phyloP scores from a whole-genome alignment of 805 yeast genomes.

The Geotrichum ghanense region DNA sequence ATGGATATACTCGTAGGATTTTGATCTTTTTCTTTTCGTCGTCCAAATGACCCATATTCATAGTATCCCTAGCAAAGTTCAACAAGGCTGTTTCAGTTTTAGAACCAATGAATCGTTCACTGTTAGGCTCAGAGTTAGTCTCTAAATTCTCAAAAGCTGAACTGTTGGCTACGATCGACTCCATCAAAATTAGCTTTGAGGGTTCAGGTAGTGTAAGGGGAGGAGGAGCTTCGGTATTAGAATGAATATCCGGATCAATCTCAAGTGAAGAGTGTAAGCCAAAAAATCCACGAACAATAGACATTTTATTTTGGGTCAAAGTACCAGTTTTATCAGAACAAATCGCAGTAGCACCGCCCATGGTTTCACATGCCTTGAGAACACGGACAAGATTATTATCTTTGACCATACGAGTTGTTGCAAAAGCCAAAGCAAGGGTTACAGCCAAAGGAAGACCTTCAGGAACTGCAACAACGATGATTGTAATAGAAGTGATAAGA shows the following conservation, averaged over 20 bases:
- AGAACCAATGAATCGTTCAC: slow-evolving; percentile 72
- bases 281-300: slow-evolving; percentile 67
- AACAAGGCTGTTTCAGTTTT: slow-evolving; percentile 90
- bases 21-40: slow-evolving; percentile 32
- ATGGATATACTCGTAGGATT: slow-evolving; percentile 69
- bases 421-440: slow-evolving; percentile 91
- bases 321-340: slow-evolving; percentile 99
- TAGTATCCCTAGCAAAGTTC: slow-evolving; percentile 47
- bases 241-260: slow-evolving; percentile 33
- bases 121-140: slow-evolving; percentile 17
- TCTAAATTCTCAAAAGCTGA: slow-evolving; percentile 70
- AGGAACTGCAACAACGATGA: slow-evolving; percentile 97
- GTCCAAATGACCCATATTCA: slow-evolving; percentile 38
- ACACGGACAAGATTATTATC: slow-evolving; percentile 95
- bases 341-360: slow-evolving; percentile 97
- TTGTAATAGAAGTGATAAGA: slow-evolving; percentile 80
- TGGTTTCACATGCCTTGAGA: slow-evolving; percentile 87
- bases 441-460: slow-evolving; percentile 98
- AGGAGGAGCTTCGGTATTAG: slow-evolving; percentile 2
- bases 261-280: slow-evolving; percentile 40
- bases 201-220: slow-evolving; percentile 8
- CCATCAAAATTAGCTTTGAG: slow-evolving; percentile 24
- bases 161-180: slow-evolving; percentile 68
- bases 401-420: slow-evolving; percentile 95
- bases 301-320: slow-evolving; percentile 86